These are phyloP conservation scores for Cladochytrium replicatum DNA, from an alignment of 192 early-diverging fungal species.

Conservation along the genomic window DNA sequence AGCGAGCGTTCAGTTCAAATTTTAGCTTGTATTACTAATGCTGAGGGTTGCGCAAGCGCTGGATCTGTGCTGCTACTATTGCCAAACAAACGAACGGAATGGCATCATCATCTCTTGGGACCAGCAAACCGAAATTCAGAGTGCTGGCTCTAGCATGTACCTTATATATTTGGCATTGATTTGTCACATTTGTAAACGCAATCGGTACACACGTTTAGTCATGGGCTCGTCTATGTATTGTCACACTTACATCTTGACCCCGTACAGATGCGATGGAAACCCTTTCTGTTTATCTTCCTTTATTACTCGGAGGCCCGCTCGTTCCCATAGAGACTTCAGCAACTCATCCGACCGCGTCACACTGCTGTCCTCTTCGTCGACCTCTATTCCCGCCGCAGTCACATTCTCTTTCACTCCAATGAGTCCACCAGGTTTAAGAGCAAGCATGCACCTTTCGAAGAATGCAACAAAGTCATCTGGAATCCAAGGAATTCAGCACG, in stretches of 20 bases:
- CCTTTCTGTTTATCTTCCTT: conserved; percentile 54
- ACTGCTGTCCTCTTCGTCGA: conserved; percentile 79
- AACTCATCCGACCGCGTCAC: conserved; percentile 56
- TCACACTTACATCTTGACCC: conserved; percentile 25
- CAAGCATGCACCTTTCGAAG: conserved; percentile 63
- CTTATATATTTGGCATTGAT: too few relatives aligned
- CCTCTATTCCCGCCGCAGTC: conserved; percentile 42
- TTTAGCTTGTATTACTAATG: too few relatives aligned
- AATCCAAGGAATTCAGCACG: not conserved
- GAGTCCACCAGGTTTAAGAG: conserved; percentile 55
- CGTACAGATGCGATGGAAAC: conserved; percentile 27
- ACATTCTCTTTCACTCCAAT: conserved; percentile 93
- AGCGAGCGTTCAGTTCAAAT: too few relatives aligned
- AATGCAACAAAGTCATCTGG: conserved; percentile 74
- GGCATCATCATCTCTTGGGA: too few relatives aligned
- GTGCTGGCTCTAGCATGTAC: too few relatives aligned
- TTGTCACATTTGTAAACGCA: too few relatives aligned
- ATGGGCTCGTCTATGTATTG: too few relatives aligned
- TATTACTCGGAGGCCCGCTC: conserved; percentile 51
- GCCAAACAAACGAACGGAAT: too few relatives aligned
- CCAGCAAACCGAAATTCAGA: too few relatives aligned
- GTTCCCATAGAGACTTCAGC: conserved; percentile 51
- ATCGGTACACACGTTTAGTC: too few relatives aligned
- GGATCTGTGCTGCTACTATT: too few relatives aligned
- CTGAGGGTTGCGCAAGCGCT: too few relatives aligned